phyloP scores from a whole-genome alignment of 768 basidiomycete genomes.

The Amanita rubescens region DNA sequence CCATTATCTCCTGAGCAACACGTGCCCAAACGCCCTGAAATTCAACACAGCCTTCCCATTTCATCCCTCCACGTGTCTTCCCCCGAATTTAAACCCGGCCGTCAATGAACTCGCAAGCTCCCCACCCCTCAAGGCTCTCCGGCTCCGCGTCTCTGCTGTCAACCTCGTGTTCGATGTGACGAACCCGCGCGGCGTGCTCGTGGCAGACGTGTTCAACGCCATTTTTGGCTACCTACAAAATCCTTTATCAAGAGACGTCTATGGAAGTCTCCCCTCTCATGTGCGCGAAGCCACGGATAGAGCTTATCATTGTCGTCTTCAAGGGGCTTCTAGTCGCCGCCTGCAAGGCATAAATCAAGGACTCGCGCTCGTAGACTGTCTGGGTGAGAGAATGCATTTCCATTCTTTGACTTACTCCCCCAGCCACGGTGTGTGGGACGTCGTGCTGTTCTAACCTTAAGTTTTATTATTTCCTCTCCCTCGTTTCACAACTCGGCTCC shows the following conservation, averaged over 20 bases:
- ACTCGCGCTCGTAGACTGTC: constrained; percentile 3
- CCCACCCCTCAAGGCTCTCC: neutral
- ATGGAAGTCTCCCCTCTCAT: neutral
- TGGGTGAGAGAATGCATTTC: constrained; percentile 5
- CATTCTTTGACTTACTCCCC: neutral
- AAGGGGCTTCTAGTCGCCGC: too few species aligned
- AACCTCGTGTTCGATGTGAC: constrained; percentile 5
- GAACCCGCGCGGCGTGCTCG: constrained; percentile 4
- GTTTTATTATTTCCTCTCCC: neutral
- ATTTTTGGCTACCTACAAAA: neutral
- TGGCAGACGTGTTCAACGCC: neutral
- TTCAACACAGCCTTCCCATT: constrained; percentile 1
- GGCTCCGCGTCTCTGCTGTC: neutral
- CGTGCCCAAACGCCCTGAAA: neutral
- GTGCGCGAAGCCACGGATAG: constrained; percentile 1
- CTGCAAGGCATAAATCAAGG: too few species aligned
- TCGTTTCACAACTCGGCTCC: neutral
- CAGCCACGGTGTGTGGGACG: neutral
- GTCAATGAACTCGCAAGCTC: neutral
- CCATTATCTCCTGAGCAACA: neutral
- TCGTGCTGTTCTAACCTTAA: neutral
- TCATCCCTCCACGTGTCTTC: neutral
- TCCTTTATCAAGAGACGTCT: constrained; percentile 6
- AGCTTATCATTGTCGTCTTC: neutral
- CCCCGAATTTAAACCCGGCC: neutral